Base-by-base conservation (phyloP, 129 eudicot species). In the Ambrosia trifida region DNA sequence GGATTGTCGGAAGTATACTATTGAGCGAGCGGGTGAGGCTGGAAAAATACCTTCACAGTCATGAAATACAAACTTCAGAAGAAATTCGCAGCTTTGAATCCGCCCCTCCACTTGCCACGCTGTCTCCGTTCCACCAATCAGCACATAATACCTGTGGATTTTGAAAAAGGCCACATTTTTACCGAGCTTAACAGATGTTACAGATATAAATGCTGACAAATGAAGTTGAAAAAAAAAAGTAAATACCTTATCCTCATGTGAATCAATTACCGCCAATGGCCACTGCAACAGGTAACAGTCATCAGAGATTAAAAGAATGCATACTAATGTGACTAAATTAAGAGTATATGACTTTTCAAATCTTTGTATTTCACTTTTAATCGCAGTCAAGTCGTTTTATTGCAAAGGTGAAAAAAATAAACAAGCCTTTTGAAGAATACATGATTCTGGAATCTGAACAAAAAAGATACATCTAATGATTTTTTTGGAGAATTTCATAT, bases 61-160 rank as follows among this genome's bases (percentile, higher is more conserved):
- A 90, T 73, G 75, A 53, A 59, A 87, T 87, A 30, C 85, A 73
- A 72, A 89, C 64, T 60, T 83, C 96, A 53, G 96, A 85, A 58
- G 95, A 88, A 61, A 89, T 84, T 67, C 87, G 70, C 62, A 94
- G 95, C 82, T 80, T 87, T 11, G 96, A 85, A 76, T 94, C 98
- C 28, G 74, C 97, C 44, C 98, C 98, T 61, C 98, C 98, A 40
- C 98, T 94, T 56, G 87, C 79, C 46, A 94, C 87, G 70, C 91
- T 82, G 58, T 90, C 90, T 58, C 85, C 80, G 66, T 80, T 89
- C 98, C 98, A 94, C 98, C 98, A 94, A 65, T 94, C 98, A 13
- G 88, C 98, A 83, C 91, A 84, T 17, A 90, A 70, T 33, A 89
- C 98, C 96, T 92, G 68, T 24, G 64, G 43, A 40, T 69, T 45